Percentiles rank a stretch among this genome's conserved stretches.
phyloP scores from a whole-genome alignment of 495 filamentous ascomycete genomes.

The Aspergillus carlsbadensis region DNA sequence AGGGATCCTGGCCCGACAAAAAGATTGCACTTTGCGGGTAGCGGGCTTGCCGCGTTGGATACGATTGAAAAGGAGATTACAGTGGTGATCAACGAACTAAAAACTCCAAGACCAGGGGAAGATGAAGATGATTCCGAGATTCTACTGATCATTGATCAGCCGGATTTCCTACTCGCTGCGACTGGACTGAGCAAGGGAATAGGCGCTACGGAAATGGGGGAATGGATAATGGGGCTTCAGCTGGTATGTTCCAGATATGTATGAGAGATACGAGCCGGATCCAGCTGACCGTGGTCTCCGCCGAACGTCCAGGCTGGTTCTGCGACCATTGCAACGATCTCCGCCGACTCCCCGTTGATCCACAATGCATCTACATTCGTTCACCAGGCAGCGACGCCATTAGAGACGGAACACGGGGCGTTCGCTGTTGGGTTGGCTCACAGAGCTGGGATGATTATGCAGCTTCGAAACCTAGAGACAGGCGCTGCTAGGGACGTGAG shows the following conservation, averaged over 20 bases:
- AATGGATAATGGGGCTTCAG: conserved; percentile 47
- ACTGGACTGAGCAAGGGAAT: conserved; percentile 37
- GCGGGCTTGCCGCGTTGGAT: conserved; percentile 34
- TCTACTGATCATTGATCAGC: conserved; percentile 51
- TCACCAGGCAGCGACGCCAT: conserved; percentile 51
- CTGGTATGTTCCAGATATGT: conserved; percentile 26
- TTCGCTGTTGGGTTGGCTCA: conserved; percentile 72
- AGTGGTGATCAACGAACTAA: conserved; percentile 33
- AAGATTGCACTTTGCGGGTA: conserved; percentile 37
- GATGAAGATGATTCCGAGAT: conserved; percentile 25
- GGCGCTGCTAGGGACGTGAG: conserved; percentile 87
- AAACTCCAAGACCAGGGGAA: conserved; percentile 18
- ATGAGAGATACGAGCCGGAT: not conserved
- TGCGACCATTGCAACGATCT: conserved; percentile 63
- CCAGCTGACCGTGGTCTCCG: conserved; percentile 6
- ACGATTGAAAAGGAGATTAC: conserved; percentile 39
- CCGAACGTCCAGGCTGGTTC: conserved; percentile 39
- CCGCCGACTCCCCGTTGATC: conserved; percentile 70
- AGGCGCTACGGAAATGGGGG: conserved; percentile 45
- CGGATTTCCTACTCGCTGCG: conserved; percentile 51
- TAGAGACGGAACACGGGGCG: conserved; percentile 64
- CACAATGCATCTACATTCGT: conserved; percentile 37
- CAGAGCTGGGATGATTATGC: conserved; percentile 64
- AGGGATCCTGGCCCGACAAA: conserved; percentile 30
- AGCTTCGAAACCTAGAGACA: conserved; percentile 74